Evolutionary conservation across 768 basidiomycete genomes (phyloP).

Genomic region (Boletus reticuloceps): DNA sequence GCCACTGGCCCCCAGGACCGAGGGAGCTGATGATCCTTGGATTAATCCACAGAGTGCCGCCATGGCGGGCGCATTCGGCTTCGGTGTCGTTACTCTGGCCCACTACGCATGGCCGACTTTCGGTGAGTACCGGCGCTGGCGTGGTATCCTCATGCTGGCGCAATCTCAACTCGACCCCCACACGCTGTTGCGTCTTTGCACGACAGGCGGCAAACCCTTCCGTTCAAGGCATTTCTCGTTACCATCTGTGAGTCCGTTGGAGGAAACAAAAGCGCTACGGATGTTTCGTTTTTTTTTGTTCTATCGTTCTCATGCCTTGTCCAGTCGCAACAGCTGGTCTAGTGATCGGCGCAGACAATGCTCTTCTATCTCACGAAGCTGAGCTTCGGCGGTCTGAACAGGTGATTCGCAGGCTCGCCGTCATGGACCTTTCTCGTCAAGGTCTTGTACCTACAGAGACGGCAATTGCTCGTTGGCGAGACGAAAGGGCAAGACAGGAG

Average conservation of each 20-base stretch:
- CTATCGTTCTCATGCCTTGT: not conserved
- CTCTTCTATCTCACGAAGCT: slow-evolving; percentile 69
- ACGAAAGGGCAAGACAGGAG: slow-evolving; percentile 32
- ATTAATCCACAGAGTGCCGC: slow-evolving; percentile 46
- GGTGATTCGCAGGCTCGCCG: slow-evolving; percentile 66
- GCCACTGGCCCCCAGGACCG: not conserved
- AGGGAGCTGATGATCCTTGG: not conserved
- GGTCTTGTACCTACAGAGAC: slow-evolving; percentile 81
- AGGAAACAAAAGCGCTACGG: not conserved
- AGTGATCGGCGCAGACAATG: slow-evolving; percentile 72
- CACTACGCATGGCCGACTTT: slow-evolving; percentile 75
- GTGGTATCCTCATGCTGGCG: too few relatives aligned
- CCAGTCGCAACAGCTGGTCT: slow-evolving; percentile 66
- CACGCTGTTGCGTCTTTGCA: not conserved
- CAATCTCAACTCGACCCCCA: not conserved
- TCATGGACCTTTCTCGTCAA: slow-evolving; percentile 68
- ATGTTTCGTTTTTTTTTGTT: not conserved
- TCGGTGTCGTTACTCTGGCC: slow-evolving; percentile 58
- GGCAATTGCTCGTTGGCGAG: slow-evolving; percentile 80
- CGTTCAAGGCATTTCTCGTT: slow-evolving; percentile 79
- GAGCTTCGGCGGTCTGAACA: slow-evolving; percentile 66
- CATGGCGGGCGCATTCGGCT: slow-evolving; percentile 50
- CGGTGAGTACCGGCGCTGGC: slow-evolving; percentile 41
- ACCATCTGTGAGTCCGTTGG: slow-evolving; percentile 54
- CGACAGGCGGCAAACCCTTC: slow-evolving; percentile 70